These are phyloP conservation scores for Sphenostylis stenocarpa DNA, from an alignment of 306 rosid species.

Conservation along the genomic window DNA sequence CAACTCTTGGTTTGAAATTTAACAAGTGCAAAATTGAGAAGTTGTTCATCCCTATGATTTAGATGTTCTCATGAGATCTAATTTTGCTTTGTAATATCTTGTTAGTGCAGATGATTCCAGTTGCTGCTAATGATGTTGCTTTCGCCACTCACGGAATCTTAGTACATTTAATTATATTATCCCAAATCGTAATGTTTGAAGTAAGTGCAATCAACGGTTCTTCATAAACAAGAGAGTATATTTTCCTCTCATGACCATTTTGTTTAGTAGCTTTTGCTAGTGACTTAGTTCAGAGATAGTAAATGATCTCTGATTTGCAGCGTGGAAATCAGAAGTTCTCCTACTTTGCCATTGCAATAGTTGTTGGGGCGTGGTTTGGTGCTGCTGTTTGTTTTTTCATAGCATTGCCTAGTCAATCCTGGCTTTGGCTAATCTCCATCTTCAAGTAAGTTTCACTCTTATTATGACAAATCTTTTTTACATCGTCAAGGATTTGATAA, in stretches of 20 bases:
- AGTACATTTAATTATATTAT: slow-evolving; percentile 6
- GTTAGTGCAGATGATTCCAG: slow-evolving; percentile 77
- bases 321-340: slow-evolving; percentile 38
- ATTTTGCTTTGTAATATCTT: background rate
- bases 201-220: slow-evolving; percentile 27
- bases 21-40: too few relatives aligned
- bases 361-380: slow-evolving; percentile 18
- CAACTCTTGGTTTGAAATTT: too few relatives aligned
- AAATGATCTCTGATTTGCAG: slow-evolving; percentile 28
- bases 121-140: slow-evolving; percentile 84
- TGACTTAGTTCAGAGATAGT: background rate
- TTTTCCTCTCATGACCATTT: background rate
- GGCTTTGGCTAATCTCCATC: slow-evolving; percentile 55
- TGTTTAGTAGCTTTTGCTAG: background rate
- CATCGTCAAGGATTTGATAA: background rate
- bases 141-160: slow-evolving; percentile 40
- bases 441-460: slow-evolving; percentile 38
- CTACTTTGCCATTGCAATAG: slow-evolving; percentile 29
- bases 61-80: background rate
- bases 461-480: background rate
- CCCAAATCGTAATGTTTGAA: slow-evolving; percentile 39
- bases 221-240: background rate
- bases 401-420: slow-evolving; percentile 40
- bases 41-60: too few relatives aligned
- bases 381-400: slow-evolving; percentile 43